A percentile compares a stretch with the other conserved stretches of the same genome.
Conservation (phyloP, 1,284 basidiomycete genomes). For the Leccinum pallidistipes region DNA sequence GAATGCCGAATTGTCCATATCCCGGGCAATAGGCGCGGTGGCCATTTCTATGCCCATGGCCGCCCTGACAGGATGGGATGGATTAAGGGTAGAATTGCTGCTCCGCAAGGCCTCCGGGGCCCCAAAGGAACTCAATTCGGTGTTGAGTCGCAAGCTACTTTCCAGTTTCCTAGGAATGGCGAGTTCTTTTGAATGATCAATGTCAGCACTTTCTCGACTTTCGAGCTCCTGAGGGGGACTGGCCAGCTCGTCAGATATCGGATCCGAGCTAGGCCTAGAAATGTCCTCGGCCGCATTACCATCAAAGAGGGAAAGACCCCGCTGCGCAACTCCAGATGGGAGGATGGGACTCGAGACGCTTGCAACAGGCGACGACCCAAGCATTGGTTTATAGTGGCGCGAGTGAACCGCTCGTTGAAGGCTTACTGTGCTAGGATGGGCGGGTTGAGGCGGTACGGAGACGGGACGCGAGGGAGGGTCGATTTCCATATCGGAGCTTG, state of each 20-base stretch:
- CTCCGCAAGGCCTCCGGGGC: conserved; percentile 1
- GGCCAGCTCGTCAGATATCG: conserved; percentile 17
- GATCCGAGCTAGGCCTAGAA: conserved; percentile 17
- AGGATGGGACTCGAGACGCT: conserved; percentile 20
- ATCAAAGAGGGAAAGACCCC: conserved; percentile 1
- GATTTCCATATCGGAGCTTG: conserved; percentile 31
- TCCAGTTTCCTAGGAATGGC: not conserved
- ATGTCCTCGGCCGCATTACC: conserved; percentile 7
- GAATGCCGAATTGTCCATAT: not conserved
- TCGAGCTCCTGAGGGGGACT: conserved; percentile 17
- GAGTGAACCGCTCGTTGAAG: not conserved
- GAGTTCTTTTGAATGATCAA: conserved; percentile 13
- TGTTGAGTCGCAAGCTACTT: conserved; percentile 5
- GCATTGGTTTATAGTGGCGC: conserved; percentile 5
- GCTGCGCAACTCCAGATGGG: not conserved
- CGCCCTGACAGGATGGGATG: not conserved
- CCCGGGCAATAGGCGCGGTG: not conserved
- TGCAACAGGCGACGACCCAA: conserved; percentile 17
- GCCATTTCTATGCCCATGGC: conserved; percentile 3
- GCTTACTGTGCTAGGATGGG: not conserved
- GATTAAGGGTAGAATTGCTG: not conserved
- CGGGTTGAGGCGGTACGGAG: conserved; percentile 21
- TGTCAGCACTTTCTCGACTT: conserved; percentile 13
- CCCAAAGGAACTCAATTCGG: conserved; percentile 1
- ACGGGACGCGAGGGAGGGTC: conserved; percentile 23